Conservation (phyloP, 139 green algal species). For the Micractinium conductrix region DNA sequence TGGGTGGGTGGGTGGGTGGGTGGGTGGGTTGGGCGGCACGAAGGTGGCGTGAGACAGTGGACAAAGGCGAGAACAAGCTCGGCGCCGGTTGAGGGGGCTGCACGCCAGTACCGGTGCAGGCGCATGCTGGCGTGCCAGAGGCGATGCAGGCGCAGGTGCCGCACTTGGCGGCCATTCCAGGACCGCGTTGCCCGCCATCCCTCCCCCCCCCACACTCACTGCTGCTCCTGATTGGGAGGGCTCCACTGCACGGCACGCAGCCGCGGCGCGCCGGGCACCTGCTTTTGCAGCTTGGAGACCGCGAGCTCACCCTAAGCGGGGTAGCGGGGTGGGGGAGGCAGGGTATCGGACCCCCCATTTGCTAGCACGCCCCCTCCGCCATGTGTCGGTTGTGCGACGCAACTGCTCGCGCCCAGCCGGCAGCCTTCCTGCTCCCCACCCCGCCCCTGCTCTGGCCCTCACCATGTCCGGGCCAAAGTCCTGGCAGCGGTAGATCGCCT, state of each 20-base stretch:
- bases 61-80: too few species aligned
- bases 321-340: neutral
- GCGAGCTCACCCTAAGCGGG: constrained; percentile 17
- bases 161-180: too few species aligned
- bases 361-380: neutral
- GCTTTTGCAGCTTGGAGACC: constrained; percentile 6
- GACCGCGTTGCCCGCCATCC: too few species aligned
- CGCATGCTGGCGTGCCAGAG: neutral
- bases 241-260: constrained; percentile 19
- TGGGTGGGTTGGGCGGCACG: too few species aligned
- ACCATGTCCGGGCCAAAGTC: constrained; percentile 10
- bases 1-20: too few species aligned
- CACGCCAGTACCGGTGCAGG: too few species aligned
- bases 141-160: neutral
- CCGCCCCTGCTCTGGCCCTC: neutral
- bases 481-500: neutral
- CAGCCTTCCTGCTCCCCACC: too few species aligned
- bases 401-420: neutral
- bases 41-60: too few species aligned
- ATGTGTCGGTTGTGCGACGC: neutral
- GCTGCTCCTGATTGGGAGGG: constrained; percentile 1
- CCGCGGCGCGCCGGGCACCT: neutral
- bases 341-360: neutral
- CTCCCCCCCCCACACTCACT: neutral
- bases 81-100: too few species aligned